Evolutionary conservation across 305 asterid species (phyloP).

Genomic region (Rubia tinctorum): DNA sequence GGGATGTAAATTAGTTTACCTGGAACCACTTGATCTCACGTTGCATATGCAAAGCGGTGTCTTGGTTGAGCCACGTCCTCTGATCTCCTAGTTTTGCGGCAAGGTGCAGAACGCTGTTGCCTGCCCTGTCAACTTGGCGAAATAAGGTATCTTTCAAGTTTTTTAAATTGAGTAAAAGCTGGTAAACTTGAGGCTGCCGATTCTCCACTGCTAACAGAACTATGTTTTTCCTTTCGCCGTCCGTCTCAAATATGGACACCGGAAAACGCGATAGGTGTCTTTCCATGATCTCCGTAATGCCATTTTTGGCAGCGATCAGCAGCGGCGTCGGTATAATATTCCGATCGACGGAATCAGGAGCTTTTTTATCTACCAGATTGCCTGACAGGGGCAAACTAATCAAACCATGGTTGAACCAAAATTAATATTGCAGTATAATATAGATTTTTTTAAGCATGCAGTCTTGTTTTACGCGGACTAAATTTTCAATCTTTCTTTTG

Average conservation of each 20-base stretch:
- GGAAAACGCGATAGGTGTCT: slow-evolving; percentile 30
- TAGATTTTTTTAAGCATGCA: too few species aligned
- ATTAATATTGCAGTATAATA: too few species aligned
- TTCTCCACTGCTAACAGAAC: slow-evolving; percentile 47
- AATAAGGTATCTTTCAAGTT: slow-evolving; percentile 27
- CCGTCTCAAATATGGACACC: slow-evolving; percentile 43
- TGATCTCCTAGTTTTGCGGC: slow-evolving; percentile 31
- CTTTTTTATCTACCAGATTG: too few species aligned
- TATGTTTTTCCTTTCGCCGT: slow-evolving; percentile 36
- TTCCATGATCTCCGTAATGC: slow-evolving; percentile 43
- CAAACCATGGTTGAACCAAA: too few species aligned
- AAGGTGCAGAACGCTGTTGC: slow-evolving; percentile 42
- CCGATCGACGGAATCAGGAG: too few species aligned
- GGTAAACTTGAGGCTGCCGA: slow-evolving; percentile 33
- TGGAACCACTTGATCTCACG: slow-evolving; percentile 53
- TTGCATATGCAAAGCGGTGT: slow-evolving; percentile 43
- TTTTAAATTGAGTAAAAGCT: slow-evolving; percentile 22
- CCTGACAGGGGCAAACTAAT: too few species aligned
- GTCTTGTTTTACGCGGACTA: too few species aligned
- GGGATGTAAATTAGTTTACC: slow-evolving; percentile 21
- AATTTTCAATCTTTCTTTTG: too few species aligned
- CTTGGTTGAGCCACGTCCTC: slow-evolving; percentile 44
- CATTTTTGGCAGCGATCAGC: slow-evolving; percentile 45
- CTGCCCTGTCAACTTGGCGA: slow-evolving; percentile 31
- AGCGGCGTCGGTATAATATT: slow-evolving; percentile 20